Evolutionary conservation across 2,329 filamentous ascomycete genomes (phyloP).

Genomic region (Periconia sp.): DNA sequence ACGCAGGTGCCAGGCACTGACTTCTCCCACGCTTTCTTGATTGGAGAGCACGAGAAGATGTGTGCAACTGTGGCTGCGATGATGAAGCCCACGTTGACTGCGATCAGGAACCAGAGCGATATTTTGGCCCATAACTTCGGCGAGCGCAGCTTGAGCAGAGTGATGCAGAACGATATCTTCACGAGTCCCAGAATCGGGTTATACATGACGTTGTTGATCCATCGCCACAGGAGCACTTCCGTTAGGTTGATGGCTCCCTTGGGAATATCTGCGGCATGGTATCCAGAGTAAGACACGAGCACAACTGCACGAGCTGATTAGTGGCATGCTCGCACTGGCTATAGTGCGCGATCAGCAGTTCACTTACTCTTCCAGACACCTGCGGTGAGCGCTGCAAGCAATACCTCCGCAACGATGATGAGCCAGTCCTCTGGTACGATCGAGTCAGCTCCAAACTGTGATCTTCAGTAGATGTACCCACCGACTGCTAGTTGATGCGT

Average conservation of each 20-base stretch:
- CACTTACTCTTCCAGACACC: slow-evolving; percentile 4
- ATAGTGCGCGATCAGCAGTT: not conserved
- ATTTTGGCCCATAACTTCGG: slow-evolving; percentile 15
- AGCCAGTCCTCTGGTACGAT: slow-evolving; percentile 3
- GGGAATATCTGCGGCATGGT: slow-evolving; percentile 15
- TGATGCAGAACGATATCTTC: slow-evolving; percentile 19
- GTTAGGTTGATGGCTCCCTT: slow-evolving; percentile 10
- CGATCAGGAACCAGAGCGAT: slow-evolving; percentile 14
- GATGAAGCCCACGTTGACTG: slow-evolving; percentile 14
- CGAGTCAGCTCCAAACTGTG: not conserved
- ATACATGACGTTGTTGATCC: slow-evolving; percentile 17
- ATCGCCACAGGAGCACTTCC: slow-evolving; percentile 12
- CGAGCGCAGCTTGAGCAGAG: slow-evolving; percentile 19
- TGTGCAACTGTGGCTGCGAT: slow-evolving; percentile 14
- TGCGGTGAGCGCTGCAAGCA: slow-evolving; percentile 1
- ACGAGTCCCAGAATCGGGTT: slow-evolving; percentile 23
- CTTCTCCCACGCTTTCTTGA: slow-evolving; percentile 28
- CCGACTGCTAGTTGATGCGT: slow-evolving; percentile 4
- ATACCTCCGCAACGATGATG: slow-evolving; percentile 4
- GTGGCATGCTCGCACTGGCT: not conserved
- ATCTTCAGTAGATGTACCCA: not conserved
- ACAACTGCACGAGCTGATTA: not conserved
- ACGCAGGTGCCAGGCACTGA: slow-evolving; percentile 14
- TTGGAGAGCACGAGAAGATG: slow-evolving; percentile 31
- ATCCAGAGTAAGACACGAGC: slow-evolving; percentile 8